phyloP scores from a whole-genome alignment of 192 early-diverging fungal species.

The Backusella liffmaniae region DNA sequence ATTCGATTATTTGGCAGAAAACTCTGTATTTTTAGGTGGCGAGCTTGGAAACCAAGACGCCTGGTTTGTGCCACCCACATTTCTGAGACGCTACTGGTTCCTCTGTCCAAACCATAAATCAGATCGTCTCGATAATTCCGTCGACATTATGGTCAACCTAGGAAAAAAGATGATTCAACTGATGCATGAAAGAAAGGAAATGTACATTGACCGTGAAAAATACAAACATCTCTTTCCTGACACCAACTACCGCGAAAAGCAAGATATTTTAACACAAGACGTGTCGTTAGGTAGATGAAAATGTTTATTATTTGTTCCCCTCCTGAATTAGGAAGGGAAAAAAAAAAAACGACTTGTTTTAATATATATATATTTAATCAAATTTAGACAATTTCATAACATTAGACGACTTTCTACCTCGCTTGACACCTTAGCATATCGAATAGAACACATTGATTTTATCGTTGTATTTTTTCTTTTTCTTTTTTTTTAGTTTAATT shows the following conservation, averaged over 20 bases:
- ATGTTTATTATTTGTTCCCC: neutral
- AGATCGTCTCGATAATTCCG: conserved; percentile 21
- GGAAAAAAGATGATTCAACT: conserved; percentile 20
- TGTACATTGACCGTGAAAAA: conserved; percentile 27
- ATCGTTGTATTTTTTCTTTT: neutral
- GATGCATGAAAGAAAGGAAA: conserved; percentile 24
- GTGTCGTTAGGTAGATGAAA: neutral
- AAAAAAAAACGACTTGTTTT: neutral
- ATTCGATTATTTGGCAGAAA: conserved; percentile 18
- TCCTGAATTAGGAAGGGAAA: neutral
- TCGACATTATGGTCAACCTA: conserved; percentile 17
- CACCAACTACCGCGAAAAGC: neutral
- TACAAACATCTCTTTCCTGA: conserved; percentile 25
- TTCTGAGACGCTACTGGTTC: conserved; percentile 32
- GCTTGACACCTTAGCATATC: neutral
- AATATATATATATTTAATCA: neutral
- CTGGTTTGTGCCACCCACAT: conserved; percentile 30
- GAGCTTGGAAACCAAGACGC: conserved; percentile 28
- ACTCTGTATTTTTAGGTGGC: conserved; percentile 25
- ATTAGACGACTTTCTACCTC: neutral
- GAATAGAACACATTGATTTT: neutral
- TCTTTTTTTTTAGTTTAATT: neutral
- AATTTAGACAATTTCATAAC: neutral
- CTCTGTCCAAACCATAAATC: conserved; percentile 28
- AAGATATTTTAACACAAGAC: neutral